Evolutionary conservation across 441 rosid genomes (phyloP), one percentile per base, ranked within the genome.

Genomic region (Erodium texanum): DNA sequence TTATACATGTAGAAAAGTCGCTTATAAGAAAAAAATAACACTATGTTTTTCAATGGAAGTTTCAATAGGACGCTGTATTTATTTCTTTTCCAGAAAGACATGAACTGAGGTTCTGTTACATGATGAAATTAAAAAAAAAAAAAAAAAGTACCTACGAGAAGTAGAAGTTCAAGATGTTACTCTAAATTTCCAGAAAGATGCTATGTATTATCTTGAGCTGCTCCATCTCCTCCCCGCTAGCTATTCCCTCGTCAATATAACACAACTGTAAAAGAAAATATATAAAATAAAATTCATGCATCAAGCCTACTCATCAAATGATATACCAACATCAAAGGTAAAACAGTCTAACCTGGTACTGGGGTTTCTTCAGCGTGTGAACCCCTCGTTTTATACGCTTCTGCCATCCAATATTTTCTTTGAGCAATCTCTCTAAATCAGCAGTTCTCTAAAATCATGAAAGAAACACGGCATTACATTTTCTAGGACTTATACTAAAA

Each of bases 241-340:
- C 87, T 68, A 87, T 82, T 73, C 94, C 94, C 64, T 79, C 75
- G 74, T 92, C 96, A 66, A 92, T 83, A 70, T 84, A 86, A 70
- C 94, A 86, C 41, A 89, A 70, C 96, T 86, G 88, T 63, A 72
- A 76, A 16, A 72, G 11, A 70, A 52, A 66, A 23, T 12, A 7
- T 66, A 62, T 22, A 58, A 22, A 58, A 58, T 58, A 58, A 58
- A 58, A 58, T 58, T 10, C 63, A 58, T 58, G n/a, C 8, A 71
- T 45, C 66, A 82, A 78, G 72, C 65, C 38, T 76, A 66, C 56
- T 19, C 56, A 52, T 34, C 0, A 61, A 43, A 66, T 14, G 41
- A 36, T 38, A 70, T 59, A 66, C 20, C 52, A 48, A 45, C 48
- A 67, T 22, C 34, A 66, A 66, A 32, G 23, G 54, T 32, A 62